Evolutionary conservation across 2,329 filamentous ascomycete species (phyloP).

Genomic region (Fusarium sp.): DNA sequence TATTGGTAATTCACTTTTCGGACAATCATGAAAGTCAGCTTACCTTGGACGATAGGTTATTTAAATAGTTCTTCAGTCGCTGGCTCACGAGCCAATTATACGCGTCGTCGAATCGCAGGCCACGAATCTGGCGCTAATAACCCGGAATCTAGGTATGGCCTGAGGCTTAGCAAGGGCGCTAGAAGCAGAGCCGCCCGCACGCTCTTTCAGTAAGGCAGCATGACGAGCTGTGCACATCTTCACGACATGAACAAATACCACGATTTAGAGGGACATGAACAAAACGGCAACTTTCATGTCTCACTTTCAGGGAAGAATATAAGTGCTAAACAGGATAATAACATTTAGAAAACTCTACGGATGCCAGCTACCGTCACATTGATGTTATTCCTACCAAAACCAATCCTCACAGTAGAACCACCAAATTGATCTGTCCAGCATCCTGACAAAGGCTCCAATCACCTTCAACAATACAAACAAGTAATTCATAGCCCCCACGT

Average conservation of each 20-base stretch:
- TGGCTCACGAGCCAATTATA: fast-evolving
- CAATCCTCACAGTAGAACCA: background rate
- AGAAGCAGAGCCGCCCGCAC: background rate
- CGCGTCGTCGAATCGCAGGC: background rate
- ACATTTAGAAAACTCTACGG: fast-evolving
- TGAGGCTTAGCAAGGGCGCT: fast-evolving
- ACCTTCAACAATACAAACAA: background rate
- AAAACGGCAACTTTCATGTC: fast-evolving
- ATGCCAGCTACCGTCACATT: too few species aligned
- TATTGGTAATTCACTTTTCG: fast-evolving
- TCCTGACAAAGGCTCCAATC: too few species aligned
- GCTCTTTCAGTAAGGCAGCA: background rate
- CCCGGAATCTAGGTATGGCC: too few species aligned
- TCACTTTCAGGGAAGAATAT: background rate
- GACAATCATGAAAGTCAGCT: background rate
- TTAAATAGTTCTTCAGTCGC: background rate
- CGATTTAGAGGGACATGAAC: background rate
- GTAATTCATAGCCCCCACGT: too few species aligned
- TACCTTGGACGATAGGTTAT: background rate
- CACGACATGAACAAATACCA: background rate
- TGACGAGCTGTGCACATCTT: background rate
- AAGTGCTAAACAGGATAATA: background rate
- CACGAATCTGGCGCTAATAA: background rate
- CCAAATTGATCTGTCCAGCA: too few species aligned
- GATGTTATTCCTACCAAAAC: background rate